Conservation (phyloP, 495 filamentous ascomycete species). For the Elaphomyces granulatus region DNA sequence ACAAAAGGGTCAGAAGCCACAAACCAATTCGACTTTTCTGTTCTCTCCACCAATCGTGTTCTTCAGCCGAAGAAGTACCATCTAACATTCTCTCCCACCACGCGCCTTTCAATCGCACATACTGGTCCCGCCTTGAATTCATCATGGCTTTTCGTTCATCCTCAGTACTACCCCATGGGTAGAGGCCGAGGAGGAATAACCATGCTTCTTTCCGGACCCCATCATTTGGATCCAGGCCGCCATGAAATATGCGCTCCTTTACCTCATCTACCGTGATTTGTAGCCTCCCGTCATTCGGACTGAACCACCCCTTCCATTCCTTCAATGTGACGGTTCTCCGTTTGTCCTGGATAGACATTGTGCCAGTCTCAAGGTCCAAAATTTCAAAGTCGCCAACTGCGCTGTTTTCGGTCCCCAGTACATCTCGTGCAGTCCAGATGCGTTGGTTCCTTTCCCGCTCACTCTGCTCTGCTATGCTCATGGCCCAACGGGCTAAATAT, state of each 20-base stretch:
- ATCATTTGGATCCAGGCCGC: slow-evolving; percentile 76
- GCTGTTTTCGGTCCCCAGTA: slow-evolving; percentile 85
- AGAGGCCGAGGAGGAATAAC: slow-evolving; percentile 84
- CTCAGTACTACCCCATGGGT: slow-evolving; percentile 72
- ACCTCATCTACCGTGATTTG: slow-evolving; percentile 76
- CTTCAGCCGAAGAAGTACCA: slow-evolving; percentile 54
- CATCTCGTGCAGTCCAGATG: slow-evolving; percentile 87
- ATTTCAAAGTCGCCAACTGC: slow-evolving; percentile 93
- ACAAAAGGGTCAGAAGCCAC: slow-evolving; percentile 8
- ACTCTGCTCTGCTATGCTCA: slow-evolving; percentile 95
- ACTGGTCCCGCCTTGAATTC: slow-evolving; percentile 81
- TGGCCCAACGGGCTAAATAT: slow-evolving; percentile 92
- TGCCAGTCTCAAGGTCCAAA: slow-evolving; percentile 63
- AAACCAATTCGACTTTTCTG: slow-evolving; percentile 87
- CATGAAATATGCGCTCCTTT: slow-evolving; percentile 92
- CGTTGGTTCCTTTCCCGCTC: slow-evolving; percentile 69
- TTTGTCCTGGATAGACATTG: slow-evolving; percentile 51
- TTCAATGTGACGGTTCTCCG: slow-evolving; percentile 62
- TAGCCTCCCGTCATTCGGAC: slow-evolving; percentile 54
- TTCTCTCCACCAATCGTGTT: slow-evolving; percentile 90
- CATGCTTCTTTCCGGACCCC: slow-evolving; percentile 92
- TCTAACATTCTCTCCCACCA: slow-evolving; percentile 96
- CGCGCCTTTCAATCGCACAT: slow-evolving; percentile 79
- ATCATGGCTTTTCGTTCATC: slow-evolving; percentile 69
- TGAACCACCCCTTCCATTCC: slow-evolving; percentile 85